phyloP scores from a whole-genome alignment of 805 yeast species.

The Saccharomyces jurei region DNA sequence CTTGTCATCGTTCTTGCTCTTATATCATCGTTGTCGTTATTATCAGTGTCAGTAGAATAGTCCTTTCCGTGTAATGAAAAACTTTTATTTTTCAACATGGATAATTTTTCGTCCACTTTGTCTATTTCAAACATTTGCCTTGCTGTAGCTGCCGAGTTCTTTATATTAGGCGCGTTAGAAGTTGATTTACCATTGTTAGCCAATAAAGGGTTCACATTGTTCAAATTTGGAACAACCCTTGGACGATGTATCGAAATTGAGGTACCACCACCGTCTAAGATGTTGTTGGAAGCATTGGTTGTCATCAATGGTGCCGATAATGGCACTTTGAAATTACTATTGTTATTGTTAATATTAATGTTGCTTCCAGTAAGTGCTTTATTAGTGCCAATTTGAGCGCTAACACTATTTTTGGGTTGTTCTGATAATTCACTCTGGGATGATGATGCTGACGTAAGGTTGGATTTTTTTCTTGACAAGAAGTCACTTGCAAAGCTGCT shows the following conservation, averaged over 20 bases:
- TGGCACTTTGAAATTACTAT: not conserved
- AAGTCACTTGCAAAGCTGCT: conserved; percentile 11
- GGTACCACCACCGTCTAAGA: conserved; percentile 12
- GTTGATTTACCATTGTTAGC: conserved; percentile 2
- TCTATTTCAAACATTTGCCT: conserved; percentile 17
- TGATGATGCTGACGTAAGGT: conserved; percentile 4
- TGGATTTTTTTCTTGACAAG: conserved; percentile 9
- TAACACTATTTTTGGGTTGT: not conserved
- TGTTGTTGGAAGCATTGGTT: not conserved
- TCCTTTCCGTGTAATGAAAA: not conserved
- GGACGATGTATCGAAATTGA: conserved; percentile 10
- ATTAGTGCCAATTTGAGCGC: not conserved
- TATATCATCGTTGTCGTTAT: conserved; percentile 1
- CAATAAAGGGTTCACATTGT: conserved; percentile 6
- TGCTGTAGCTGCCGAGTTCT: conserved; percentile 3
- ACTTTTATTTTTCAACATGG: conserved; percentile 9
- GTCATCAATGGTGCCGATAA: conserved; percentile 1
- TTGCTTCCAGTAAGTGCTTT: not conserved
- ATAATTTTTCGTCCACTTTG: conserved; percentile 23
- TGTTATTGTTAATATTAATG: not conserved
- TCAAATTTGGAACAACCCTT: conserved; percentile 5
- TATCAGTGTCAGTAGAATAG: not conserved
- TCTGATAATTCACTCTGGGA: not conserved
- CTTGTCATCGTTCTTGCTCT: conserved; percentile 6
- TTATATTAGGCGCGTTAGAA: not conserved